Conservation (phyloP, 331 rosid genomes). For the Arachis monticola region DNA sequence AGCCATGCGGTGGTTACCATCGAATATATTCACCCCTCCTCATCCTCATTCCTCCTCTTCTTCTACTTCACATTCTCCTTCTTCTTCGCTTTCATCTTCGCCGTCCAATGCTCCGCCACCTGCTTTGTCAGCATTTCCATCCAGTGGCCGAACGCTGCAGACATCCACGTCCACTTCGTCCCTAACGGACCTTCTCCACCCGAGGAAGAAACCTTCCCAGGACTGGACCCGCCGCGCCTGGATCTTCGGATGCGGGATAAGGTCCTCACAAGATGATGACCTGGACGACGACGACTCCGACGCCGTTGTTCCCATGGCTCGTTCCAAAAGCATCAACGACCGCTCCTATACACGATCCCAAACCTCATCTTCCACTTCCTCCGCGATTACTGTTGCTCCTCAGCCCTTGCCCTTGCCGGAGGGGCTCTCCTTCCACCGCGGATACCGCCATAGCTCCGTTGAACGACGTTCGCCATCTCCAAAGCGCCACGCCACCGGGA, state of each 20-base stretch:
- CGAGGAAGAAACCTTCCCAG: conserved; percentile 22
- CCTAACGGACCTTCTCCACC: background rate
- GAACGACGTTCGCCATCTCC: conserved; percentile 70
- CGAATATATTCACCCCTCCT: background rate
- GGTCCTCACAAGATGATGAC: background rate
- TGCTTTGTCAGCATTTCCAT: background rate
- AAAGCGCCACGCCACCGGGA: conserved; percentile 9
- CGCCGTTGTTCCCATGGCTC: conserved; percentile 17
- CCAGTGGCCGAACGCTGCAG: background rate
- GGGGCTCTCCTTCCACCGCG: conserved; percentile 37
- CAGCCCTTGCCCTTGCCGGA: conserved; percentile 84
- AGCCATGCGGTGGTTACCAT: conserved; percentile 84
- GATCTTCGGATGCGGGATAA: conserved; percentile 49
- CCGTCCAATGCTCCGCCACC: conserved; percentile 31
- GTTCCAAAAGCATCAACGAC: conserved; percentile 32
- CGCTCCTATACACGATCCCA: conserved; percentile 29
- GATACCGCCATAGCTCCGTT: conserved; percentile 42
- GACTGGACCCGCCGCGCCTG: conserved; percentile 30
- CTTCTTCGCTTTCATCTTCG: conserved; percentile 42
- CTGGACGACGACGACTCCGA: conserved; percentile 18
- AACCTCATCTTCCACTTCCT: conserved; percentile 23
- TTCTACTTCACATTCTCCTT: conserved; percentile 41
- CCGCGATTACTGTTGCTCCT: conserved; percentile 46
- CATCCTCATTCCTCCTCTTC: conserved; percentile 46
- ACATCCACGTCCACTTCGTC: conserved; percentile 40